phyloP scores from a whole-genome alignment of 208 protist species.

The Angomonas deanei region DNA sequence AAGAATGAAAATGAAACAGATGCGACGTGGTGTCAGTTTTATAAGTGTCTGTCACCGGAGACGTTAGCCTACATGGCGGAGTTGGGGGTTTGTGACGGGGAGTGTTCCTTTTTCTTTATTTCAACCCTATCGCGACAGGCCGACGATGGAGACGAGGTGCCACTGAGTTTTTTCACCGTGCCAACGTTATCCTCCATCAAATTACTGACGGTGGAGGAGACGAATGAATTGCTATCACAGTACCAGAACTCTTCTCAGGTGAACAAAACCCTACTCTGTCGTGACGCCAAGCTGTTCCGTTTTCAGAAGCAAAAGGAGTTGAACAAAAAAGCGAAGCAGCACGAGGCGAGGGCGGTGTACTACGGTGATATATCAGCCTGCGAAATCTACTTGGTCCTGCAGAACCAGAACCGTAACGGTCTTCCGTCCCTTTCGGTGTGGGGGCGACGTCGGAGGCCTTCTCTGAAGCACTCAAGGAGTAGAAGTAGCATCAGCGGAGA shows the following conservation, averaged over 20 bases:
- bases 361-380: conserved; percentile 7
- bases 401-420: not conserved
- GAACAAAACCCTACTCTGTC: not conserved
- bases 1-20: too few species aligned
- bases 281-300: not conserved
- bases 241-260: not conserved
- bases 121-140: not conserved
- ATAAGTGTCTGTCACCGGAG: too few species aligned
- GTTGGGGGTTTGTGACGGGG: not conserved
- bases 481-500: not conserved
- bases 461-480: not conserved
- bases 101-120: not conserved
- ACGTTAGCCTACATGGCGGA: not conserved
- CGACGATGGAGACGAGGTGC: not conserved
- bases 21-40: too few species aligned
- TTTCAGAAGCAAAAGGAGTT: not conserved
- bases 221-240: not conserved
- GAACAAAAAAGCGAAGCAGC: not conserved
- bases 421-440: conserved; percentile 14
- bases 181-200: not conserved
- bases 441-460: conserved; percentile 10
- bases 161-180: not conserved
- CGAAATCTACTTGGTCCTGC: conserved; percentile 9
- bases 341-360: not conserved
- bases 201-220: not conserved